Evolutionary conservation across 73 alveolate genomes (phyloP).

Genomic region (Tetrahymena thermophila): DNA sequence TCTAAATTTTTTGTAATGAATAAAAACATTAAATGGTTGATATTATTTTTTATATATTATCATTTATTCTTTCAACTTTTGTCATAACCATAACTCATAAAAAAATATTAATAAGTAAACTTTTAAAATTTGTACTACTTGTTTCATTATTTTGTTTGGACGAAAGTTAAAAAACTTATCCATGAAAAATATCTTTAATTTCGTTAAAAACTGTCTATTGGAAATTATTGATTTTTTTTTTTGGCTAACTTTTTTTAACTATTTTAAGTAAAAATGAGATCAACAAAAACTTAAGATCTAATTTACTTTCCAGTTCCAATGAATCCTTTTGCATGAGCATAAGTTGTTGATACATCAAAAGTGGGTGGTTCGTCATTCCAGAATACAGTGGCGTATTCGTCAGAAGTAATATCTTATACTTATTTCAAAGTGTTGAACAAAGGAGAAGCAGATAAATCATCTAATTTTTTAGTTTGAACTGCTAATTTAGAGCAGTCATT

Average conservation of each 20-base stretch:
- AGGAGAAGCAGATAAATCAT: neutral
- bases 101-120: too few species aligned
- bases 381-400: neutral
- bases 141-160: too few species aligned
- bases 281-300: neutral
- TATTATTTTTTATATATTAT: too few species aligned
- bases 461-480: neutral
- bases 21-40: too few species aligned
- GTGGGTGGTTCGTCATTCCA: neutral
- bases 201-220: too few species aligned
- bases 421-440: neutral
- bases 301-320: neutral
- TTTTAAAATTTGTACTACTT: too few species aligned
- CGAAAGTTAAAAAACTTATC: too few species aligned
- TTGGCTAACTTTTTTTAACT: neutral
- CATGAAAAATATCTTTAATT: too few species aligned
- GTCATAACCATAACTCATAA: too few species aligned
- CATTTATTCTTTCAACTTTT: too few species aligned
- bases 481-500: neutral
- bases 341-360: neutral
- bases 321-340: neutral
- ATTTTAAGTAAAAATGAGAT: neutral
- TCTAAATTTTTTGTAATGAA: too few species aligned
- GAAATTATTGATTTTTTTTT: neutral
- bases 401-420: neutral